These are phyloP conservation scores for Penicillium riverlandense DNA, from an alignment of 495 filamentous ascomycete species.

Conservation along the genomic window DNA sequence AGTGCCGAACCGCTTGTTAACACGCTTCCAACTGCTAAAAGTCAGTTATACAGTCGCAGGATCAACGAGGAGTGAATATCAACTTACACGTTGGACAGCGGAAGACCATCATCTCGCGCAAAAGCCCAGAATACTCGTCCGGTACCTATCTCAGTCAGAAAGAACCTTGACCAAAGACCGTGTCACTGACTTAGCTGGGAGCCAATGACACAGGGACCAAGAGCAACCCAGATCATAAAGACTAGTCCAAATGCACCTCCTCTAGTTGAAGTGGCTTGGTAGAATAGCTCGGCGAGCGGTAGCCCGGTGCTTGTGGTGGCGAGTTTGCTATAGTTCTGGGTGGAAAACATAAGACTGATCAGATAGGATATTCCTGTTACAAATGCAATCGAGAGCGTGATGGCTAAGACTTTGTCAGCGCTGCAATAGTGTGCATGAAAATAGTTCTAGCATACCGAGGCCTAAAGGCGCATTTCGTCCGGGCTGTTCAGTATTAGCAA, in stretches of 20 bases:
- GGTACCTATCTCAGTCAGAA: conserved; percentile 37
- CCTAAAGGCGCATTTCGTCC: conserved; percentile 25
- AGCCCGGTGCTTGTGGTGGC: conserved; percentile 44
- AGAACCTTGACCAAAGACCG: neutral
- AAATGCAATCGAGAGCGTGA: conserved; percentile 38
- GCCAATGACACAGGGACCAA: conserved; percentile 36
- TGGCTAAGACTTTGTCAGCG: conserved; percentile 12
- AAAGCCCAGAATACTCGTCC: conserved; percentile 68
- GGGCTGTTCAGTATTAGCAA: conserved; percentile 11
- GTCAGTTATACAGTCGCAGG: neutral
- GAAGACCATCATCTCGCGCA: conserved; percentile 54
- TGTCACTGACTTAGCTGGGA: conserved; percentile 38
- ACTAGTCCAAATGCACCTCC: conserved; percentile 48
- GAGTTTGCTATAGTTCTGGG: conserved; percentile 29
- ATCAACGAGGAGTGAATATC: neutral
- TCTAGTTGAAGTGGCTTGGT: conserved; percentile 59
- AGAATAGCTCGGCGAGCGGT: conserved; percentile 67
- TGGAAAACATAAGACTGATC: conserved; percentile 40
- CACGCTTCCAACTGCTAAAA: conserved; percentile 17
- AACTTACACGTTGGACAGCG: conserved; percentile 23
- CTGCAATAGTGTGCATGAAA: no score
- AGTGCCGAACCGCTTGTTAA: conserved; percentile 14
- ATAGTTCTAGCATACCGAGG: conserved; percentile 10
- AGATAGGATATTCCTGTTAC: conserved; percentile 35
- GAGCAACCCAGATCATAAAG: conserved; percentile 54